These are phyloP conservation scores for Aspergillus sp. DNA, from an alignment of 2,329 filamentous ascomycete genomes.

Conservation along the genomic window DNA sequence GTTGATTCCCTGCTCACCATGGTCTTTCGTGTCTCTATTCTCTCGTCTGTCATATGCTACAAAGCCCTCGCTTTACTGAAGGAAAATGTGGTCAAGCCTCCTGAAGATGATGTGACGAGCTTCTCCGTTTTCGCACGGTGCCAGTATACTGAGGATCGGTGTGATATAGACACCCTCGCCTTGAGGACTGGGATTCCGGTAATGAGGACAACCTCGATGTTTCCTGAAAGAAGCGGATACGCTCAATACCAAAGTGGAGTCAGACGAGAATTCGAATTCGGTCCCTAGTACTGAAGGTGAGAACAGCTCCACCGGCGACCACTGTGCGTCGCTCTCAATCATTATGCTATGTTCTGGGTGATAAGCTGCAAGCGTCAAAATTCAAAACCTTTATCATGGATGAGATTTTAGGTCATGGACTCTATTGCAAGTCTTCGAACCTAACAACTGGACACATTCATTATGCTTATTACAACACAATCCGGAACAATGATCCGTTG, in stretches of 20 bases:
- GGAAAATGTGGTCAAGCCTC: slow-evolving; percentile 1
- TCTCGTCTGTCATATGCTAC: slow-evolving; percentile 2
- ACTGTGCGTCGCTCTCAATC: no score
- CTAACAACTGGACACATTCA: background rate
- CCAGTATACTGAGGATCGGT: background rate
- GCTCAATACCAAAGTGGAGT: no score
- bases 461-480: background rate
- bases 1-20: slow-evolving; percentile 1
- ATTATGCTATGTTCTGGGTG: no score
- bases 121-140: no score
- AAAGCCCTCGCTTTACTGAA: background rate
- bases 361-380: no score
- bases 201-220: background rate
- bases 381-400: no score
- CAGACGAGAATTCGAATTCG: no score
- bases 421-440: no score
- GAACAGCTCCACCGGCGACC: no score
- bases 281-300: no score
- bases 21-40: slow-evolving; percentile 1
- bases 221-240: no score
- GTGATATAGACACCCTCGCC: background rate
- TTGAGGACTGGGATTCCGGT: background rate
- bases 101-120: slow-evolving; percentile 1
- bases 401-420: no score
- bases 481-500: background rate